phyloP scores from a whole-genome alignment of 352 stramenopile genomes.

The Globisporangium nunn region DNA sequence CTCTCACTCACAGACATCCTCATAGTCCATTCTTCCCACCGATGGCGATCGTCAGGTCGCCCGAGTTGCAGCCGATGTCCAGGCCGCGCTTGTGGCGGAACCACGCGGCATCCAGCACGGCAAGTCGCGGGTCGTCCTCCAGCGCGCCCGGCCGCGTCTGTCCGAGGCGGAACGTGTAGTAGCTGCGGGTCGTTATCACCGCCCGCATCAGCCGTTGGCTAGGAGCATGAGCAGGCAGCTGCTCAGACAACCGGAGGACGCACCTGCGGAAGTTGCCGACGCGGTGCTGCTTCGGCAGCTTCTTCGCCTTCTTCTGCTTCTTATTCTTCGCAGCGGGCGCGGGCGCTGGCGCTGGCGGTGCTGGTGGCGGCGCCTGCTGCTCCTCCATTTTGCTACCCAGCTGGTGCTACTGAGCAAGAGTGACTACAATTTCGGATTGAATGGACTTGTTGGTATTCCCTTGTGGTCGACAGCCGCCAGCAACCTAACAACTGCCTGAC shows the following conservation, averaged over 20 bases:
- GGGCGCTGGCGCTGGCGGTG: background rate
- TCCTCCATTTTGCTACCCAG: no score
- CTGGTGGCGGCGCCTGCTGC: no score
- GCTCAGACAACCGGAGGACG: background rate
- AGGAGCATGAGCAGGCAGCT: no score
- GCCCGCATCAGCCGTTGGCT: no score
- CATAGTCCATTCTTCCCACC: constrained; percentile 13
- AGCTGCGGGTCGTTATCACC: constrained; percentile 21
- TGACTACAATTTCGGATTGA: no score
- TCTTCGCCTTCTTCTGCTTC: constrained; percentile 18
- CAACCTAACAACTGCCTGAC: no score
- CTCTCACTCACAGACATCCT: background rate
- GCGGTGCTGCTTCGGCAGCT: constrained; percentile 35
- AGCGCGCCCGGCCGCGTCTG: constrained; percentile 39
- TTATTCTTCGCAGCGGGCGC: background rate
- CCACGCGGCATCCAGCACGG: constrained; percentile 53
- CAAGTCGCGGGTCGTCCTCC: constrained; percentile 54
- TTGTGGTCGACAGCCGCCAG: no score
- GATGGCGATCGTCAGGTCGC: constrained; percentile 69
- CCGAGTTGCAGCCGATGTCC: constrained; percentile 81
- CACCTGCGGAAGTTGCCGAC: constrained; percentile 77
- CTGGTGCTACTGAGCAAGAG: no score
- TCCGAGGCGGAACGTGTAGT: constrained; percentile 72
- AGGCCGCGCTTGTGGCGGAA: constrained; percentile 54
- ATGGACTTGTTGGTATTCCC: no score